Evolutionary conservation across 202 grass and related monocot species (phyloP).

Genomic region (Tripidium arundinaceum): DNA sequence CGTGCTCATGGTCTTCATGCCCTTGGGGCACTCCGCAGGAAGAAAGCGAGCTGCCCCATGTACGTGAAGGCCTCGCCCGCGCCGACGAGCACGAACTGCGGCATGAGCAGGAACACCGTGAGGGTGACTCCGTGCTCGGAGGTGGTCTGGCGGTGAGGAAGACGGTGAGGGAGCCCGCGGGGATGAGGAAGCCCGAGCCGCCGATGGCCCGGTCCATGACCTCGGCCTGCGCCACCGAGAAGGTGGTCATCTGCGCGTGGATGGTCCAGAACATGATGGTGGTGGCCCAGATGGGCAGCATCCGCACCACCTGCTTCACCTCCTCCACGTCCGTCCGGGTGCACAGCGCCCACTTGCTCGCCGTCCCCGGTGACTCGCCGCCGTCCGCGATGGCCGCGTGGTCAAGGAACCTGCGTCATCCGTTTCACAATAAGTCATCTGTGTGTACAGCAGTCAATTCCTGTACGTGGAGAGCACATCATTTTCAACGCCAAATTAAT

Average conservation of each 20-base stretch:
- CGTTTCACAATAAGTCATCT: neutral
- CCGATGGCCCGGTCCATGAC: constrained; percentile 57
- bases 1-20: constrained; percentile 85
- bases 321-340: constrained; percentile 65
- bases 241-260: constrained; percentile 75
- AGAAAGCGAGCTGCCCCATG: constrained; percentile 77
- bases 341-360: constrained; percentile 43
- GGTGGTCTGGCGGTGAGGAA: constrained; percentile 44
- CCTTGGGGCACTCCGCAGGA: constrained; percentile 72
- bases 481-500: neutral
- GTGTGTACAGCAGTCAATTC: neutral
- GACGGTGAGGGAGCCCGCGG: constrained; percentile 53
- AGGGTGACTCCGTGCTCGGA: neutral
- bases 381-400: constrained; percentile 40
- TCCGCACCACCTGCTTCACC: constrained; percentile 69
- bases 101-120: constrained; percentile 61
- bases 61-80: constrained; percentile 66
- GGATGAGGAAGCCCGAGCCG: constrained; percentile 41
- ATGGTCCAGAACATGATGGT: constrained; percentile 79
- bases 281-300: constrained; percentile 68
- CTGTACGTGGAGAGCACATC: neutral
- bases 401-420: constrained; percentile 49
- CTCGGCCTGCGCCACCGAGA: constrained; percentile 58
- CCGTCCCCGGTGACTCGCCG: neutral
- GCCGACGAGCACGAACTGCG: constrained; percentile 63